These are phyloP conservation scores for Schizopora paradoxa DNA, from an alignment of 1,284 basidiomycete genomes.

Conservation along the genomic window DNA sequence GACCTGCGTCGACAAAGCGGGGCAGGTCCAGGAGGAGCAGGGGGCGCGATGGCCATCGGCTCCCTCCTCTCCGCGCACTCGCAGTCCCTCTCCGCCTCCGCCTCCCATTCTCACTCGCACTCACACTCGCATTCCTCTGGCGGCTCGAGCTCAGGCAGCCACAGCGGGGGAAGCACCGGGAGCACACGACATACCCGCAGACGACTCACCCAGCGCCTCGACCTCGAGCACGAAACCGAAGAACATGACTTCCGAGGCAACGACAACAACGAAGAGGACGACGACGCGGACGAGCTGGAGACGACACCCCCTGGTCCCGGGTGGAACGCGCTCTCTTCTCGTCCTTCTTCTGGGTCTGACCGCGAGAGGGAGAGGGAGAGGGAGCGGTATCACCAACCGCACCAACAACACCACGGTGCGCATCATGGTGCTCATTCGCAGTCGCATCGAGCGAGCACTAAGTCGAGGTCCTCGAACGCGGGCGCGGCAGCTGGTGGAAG, in stretches of 20 bases:
- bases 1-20: too few species aligned
- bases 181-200: not conserved
- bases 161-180: too few species aligned
- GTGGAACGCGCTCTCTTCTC: too few species aligned
- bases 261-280: not conserved
- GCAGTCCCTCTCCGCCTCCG: constrained; percentile 1
- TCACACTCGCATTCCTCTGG: constrained; percentile 2
- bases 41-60: not conserved
- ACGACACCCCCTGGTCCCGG: not conserved
- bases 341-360: too few species aligned
- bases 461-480: too few species aligned
- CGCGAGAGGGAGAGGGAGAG: too few species aligned
- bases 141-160: too few species aligned
- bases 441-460: too few species aligned
- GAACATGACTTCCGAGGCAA: not conserved
- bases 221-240: not conserved
- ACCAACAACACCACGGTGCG: too few species aligned
- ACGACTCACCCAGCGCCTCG: not conserved
- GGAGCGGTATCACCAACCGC: too few species aligned
- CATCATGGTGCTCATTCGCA: too few species aligned
- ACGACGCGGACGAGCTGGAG: not conserved
- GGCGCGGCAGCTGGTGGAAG: too few species aligned
- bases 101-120: not conserved
- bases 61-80: constrained; percentile 31
- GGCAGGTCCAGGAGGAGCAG: not conserved